These are phyloP conservation scores for Clohesyomyces aquaticus DNA, from an alignment of 495 filamentous ascomycete species.

Conservation along the genomic window DNA sequence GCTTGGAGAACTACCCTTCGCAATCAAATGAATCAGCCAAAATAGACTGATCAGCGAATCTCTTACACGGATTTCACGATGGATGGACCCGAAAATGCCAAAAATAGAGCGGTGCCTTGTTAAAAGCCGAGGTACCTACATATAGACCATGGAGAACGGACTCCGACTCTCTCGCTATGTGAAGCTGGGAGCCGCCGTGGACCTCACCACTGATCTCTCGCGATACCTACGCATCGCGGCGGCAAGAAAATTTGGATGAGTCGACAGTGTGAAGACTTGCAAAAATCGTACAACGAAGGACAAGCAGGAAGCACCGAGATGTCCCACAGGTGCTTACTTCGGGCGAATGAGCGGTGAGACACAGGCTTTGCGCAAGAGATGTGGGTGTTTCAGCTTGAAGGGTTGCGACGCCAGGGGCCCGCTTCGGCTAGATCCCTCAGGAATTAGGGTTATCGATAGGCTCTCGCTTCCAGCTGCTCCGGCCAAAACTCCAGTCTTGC, in stretches of 20 bases:
- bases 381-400: slow-evolving; percentile 19
- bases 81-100: no score
- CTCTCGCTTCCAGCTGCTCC: background rate
- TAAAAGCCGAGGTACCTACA: no score
- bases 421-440: background rate
- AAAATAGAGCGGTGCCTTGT: no score
- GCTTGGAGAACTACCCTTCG: no score
- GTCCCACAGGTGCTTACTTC: background rate
- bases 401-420: slow-evolving; percentile 1
- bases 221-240: background rate
- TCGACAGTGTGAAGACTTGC: background rate
- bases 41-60: no score
- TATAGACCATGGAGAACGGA: no score
- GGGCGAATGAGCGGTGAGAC: background rate
- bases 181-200: no score
- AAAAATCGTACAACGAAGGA: background rate
- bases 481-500: background rate
- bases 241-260: background rate
- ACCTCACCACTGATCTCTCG: background rate
- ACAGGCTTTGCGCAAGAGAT: background rate
- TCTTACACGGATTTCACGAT: no score
- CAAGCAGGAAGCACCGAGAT: background rate
- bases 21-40: no score
- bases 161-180: no score
- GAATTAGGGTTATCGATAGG: slow-evolving; percentile 28